phyloP scores from a whole-genome alignment of 352 stramenopile genomes.

The Phytophthora pseudosyringae region DNA sequence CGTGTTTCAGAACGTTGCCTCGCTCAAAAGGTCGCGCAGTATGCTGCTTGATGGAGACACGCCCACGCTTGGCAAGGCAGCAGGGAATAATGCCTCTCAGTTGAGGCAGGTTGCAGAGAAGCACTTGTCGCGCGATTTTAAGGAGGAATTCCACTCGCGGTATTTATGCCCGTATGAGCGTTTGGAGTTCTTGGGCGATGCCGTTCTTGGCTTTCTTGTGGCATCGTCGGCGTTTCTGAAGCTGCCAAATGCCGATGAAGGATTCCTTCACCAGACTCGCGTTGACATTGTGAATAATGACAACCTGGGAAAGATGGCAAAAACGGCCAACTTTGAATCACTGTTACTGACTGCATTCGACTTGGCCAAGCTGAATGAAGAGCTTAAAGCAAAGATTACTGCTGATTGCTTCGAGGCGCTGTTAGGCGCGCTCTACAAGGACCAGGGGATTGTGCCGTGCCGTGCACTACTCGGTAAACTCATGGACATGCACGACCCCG shows the following conservation, averaged over 20 bases:
- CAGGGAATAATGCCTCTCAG: constrained; percentile 23
- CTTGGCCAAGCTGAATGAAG: constrained; percentile 52
- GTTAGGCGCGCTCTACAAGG: constrained; percentile 80
- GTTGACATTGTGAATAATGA: constrained; percentile 82
- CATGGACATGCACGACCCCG: constrained; percentile 58
- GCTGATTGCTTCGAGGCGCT: constrained; percentile 87
- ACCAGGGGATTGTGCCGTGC: constrained; percentile 79
- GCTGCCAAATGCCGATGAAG: constrained; percentile 68
- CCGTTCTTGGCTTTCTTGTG: constrained; percentile 85
- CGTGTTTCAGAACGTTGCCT: constrained; percentile 68
- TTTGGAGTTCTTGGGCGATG: constrained; percentile 86
- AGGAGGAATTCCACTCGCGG: constrained; percentile 77
- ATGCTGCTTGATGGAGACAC: constrained; percentile 49
- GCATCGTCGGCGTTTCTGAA: constrained; percentile 85
- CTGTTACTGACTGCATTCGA: constrained; percentile 81
- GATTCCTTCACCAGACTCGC: constrained; percentile 71
- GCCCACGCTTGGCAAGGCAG: constrained; percentile 14
- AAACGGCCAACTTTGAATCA: constrained; percentile 74
- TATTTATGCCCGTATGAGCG: constrained; percentile 86
- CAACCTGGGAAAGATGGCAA: constrained; percentile 79
- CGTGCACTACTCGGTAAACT: constrained; percentile 68
- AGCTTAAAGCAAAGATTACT: constrained; percentile 75
- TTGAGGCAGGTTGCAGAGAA: constrained; percentile 62
- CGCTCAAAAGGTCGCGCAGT: constrained; percentile 65
- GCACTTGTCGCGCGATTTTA: constrained; percentile 73